Percentiles rank a stretch among this genome's conserved stretches.
phyloP scores from a whole-genome alignment of 176 grass and related monocot genomes.

The Rhynchospora tenuis region DNA sequence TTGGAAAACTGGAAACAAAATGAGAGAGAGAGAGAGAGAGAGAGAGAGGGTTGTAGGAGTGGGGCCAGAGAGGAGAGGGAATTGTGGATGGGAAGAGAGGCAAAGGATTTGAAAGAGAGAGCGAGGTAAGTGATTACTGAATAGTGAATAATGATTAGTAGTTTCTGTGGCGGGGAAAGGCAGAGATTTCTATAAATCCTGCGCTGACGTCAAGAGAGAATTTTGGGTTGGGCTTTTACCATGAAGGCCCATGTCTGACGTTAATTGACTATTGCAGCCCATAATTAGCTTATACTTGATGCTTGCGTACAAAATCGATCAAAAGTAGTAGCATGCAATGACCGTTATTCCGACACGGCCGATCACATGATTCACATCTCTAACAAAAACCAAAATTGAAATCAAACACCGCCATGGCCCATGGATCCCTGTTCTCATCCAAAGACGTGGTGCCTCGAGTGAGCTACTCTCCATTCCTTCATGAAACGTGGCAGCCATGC shows the following conservation, averaged over 20 bases:
- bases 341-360: background rate
- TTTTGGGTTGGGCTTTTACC: background rate
- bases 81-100: constrained; percentile 2
- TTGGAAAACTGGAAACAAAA: background rate
- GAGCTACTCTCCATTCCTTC: background rate
- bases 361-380: background rate
- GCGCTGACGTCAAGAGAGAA: background rate
- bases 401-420: background rate
- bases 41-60: background rate
- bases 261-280: background rate
- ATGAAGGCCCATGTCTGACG: too few relatives aligned
- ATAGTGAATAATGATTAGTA: background rate
- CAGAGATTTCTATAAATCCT: background rate
- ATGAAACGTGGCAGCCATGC: constrained; percentile 64
- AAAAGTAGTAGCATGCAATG: background rate
- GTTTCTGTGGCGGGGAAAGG: constrained; percentile 8
- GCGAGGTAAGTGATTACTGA: background rate
- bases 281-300: background rate
- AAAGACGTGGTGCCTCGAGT: constrained; percentile 20
- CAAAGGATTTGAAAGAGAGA: background rate
- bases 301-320: background rate
- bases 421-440: background rate
- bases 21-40: background rate
- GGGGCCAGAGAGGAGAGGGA: background rate
- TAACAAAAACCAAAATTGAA: background rate